A percentile compares a stretch with the other conserved stretches of the same genome.
Evolutionary conservation across 805 yeast species (phyloP).

Genomic region (Peterozyma toletana): DNA sequence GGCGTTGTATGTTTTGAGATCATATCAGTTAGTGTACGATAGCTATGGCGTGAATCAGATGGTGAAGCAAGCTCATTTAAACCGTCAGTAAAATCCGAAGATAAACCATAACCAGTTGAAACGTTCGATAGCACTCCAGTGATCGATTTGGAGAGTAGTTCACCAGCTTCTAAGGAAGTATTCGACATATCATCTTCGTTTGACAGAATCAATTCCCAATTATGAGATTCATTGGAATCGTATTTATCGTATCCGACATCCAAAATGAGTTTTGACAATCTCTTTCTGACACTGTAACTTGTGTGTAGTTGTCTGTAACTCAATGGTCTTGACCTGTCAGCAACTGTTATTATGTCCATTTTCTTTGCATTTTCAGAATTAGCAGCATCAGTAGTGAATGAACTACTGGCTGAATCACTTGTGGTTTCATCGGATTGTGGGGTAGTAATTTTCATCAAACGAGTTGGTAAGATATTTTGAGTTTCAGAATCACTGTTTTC

Average conservation of each 20-base stretch:
- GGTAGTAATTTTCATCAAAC: background rate
- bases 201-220: conserved; percentile 14
- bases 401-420: background rate
- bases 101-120: too few relatives aligned
- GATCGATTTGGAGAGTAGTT: too few relatives aligned
- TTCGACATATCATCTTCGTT: too few relatives aligned
- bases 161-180: too few relatives aligned
- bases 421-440: background rate
- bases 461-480: background rate
- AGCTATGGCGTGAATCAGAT: too few relatives aligned
- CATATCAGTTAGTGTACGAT: too few relatives aligned
- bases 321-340: conserved; percentile 1
- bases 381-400: background rate
- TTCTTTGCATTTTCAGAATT: background rate
- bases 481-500: background rate
- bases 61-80: too few relatives aligned
- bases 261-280: conserved; percentile 2
- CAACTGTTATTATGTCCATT: background rate
- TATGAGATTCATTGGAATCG: conserved; percentile 16
- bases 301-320: conserved; percentile 1
- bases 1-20: conserved; percentile 1
- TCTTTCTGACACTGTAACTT: conserved; percentile 5
- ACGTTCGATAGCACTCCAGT: too few relatives aligned
- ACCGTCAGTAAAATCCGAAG: too few relatives aligned
- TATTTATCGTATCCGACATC: conserved; percentile 7